These are phyloP conservation scores for Incumbomyces lentus DNA, from an alignment of 2,329 filamentous ascomycete genomes.

Conservation along the genomic window DNA sequence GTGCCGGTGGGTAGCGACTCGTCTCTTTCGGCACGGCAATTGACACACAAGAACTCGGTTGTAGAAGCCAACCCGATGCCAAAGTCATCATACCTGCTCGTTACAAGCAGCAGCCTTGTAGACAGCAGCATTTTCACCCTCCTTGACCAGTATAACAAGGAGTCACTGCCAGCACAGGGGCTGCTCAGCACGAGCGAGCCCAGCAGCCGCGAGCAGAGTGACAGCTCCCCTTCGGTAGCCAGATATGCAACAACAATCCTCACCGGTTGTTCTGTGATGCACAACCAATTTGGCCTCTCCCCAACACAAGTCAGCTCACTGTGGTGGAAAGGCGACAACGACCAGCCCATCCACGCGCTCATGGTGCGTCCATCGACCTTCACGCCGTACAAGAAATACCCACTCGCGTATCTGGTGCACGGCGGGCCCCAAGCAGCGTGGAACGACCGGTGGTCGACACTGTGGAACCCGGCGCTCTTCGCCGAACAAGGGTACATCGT, in stretches of 20 bases:
- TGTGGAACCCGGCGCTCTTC: conserved; percentile 47
- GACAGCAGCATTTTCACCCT: conserved; percentile 36
- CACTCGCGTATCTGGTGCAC: conserved; percentile 44
- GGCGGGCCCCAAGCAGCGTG: conserved; percentile 43
- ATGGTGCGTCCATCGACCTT: conserved; percentile 40
- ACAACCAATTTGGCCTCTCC: conserved; percentile 29
- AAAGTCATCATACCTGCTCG: conserved; percentile 27
- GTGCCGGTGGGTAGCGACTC: conserved; percentile 11
- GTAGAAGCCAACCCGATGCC: conserved; percentile 29
- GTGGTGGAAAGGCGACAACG: conserved; percentile 37
- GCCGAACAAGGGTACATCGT: conserved; percentile 53
- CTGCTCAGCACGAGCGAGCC: conserved; percentile 31
- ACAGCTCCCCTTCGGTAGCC: neutral
- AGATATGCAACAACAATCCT: conserved; percentile 13
- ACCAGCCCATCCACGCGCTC: conserved; percentile 35
- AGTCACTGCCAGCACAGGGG: conserved; percentile 24
- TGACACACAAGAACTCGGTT: conserved; percentile 33
- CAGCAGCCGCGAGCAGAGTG: neutral
- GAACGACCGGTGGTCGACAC: conserved; percentile 44
- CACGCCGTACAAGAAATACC: conserved; percentile 38
- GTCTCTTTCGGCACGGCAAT: conserved; percentile 20
- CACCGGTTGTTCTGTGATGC: neutral
- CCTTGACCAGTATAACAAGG: conserved; percentile 26
- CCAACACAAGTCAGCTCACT: conserved; percentile 33
- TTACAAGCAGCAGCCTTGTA: conserved; percentile 34